These are phyloP conservation scores for Aureobasidium sp. DNA, from an alignment of 2,329 filamentous ascomycete species.

Conservation along the genomic window DNA sequence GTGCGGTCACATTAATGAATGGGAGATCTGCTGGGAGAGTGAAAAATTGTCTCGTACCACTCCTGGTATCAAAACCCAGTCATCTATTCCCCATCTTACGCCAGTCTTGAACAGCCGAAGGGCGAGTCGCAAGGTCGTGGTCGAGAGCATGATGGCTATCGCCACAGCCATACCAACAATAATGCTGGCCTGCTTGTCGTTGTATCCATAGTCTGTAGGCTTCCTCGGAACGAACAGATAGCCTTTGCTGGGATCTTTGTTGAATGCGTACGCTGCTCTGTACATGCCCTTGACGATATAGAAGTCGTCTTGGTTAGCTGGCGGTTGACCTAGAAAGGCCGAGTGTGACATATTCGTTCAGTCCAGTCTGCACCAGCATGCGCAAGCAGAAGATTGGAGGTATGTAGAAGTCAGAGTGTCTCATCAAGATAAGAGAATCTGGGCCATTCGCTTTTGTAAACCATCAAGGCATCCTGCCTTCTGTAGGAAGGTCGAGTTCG, in stretches of 20 bases:
- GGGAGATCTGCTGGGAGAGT: not conserved
- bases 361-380: not conserved
- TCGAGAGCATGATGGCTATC: not conserved
- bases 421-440: not conserved
- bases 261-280: conserved; percentile 1
- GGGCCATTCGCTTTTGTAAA: not conserved
- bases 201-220: conserved; percentile 1
- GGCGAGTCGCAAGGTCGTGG: not conserved
- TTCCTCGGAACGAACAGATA: conserved; percentile 1
- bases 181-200: conserved; percentile 10
- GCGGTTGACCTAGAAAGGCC: not conserved
- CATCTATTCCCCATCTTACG: not conserved
- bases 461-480: not conserved
- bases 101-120: not conserved
- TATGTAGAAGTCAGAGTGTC: not conserved
- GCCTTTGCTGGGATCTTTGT: conserved; percentile 6
- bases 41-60: not conserved
- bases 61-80: conserved; percentile 3
- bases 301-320: not conserved
- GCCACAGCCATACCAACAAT: conserved; percentile 2
- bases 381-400: not conserved
- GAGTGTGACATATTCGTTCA: not conserved
- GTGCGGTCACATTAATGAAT: not conserved
- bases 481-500: not conserved
- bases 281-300: conserved; percentile 12